Evolutionary conservation across 2,329 filamentous ascomycete species (phyloP), one percentile per base, ranked within the genome.

Genomic region (Verticillium tricorpus): DNA sequence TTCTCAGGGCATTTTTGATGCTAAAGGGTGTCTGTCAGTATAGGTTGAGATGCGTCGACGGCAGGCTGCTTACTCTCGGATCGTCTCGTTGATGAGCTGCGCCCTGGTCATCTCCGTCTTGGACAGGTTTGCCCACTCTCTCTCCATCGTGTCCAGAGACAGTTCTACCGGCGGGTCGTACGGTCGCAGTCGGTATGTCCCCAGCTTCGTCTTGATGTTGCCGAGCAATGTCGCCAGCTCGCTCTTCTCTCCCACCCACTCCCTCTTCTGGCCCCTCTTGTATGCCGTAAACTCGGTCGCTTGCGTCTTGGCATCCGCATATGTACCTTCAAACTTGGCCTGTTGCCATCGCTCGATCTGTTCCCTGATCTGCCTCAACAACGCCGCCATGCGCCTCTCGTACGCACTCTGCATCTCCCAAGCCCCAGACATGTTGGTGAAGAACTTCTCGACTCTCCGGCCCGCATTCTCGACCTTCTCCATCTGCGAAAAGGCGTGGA

Each of bases 391-490:
- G 64, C 95, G 87, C 71, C 90, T 85, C 80, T 99, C 95, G 73
- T 94, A 99, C 34, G 90, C 91, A 72, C 92, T 96, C 77, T 99
- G 93, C 95, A 99, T 99, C 77, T 97, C 94, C 95, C 95, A 99
- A 9, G 95, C 94, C 25, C 95, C 95, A 73, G 97, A 93, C 95
- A 99, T 98, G 75, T 95, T 98, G 73, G 92, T 92, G 69, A 99
- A 91, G 71, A 99, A 99, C 77, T 99, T 99, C 79, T 99, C 95
- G 5, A 99, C 95, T 68, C 95, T 87, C 64, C 95, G 87, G 5
- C 95, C 95, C 4, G 95, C 95, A 73, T 99, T 99, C 77, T 99
- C 95, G 9, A 99, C 95, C 74, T 94, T 91, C 78, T 99, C 95
- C 89, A 99, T 96, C 72, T 98, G 94, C 34, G 94, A 98, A 75